Percentiles rank a stretch among this genome's conserved stretches.
Evolutionary conservation across 345 rosid species (phyloP).

Genomic region (Boechera divaricarpa): DNA sequence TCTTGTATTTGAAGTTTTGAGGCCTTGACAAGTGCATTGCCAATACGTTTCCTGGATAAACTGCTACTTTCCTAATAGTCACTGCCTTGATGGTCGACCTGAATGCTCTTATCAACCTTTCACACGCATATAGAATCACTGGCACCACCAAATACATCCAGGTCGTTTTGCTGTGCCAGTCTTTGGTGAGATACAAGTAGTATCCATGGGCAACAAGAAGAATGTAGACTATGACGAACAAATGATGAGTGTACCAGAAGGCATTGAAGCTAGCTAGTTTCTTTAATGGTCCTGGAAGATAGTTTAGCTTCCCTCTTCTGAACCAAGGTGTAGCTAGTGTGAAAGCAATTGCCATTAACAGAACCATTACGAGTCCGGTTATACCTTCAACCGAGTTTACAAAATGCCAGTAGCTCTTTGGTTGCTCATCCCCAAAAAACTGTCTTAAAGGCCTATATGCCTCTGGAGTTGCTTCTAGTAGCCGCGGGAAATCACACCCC

Average conservation of each 20-base stretch:
- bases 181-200: slow-evolving; percentile 60
- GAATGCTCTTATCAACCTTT: slow-evolving; percentile 68
- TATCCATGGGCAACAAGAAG: slow-evolving; percentile 73
- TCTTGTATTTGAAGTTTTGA: slow-evolving; percentile 78
- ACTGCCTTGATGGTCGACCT: slow-evolving; percentile 77
- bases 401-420: slow-evolving; percentile 70
- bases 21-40: slow-evolving; percentile 78
- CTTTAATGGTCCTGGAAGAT: slow-evolving; percentile 63
- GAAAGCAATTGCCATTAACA: slow-evolving; percentile 78
- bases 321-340: slow-evolving; percentile 82
- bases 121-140: slow-evolving; percentile 57
- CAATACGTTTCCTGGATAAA: slow-evolving; percentile 83
- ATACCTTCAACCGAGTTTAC: slow-evolving; percentile 67
- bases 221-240: slow-evolving; percentile 71
- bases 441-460: slow-evolving; percentile 57
- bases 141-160: slow-evolving; percentile 88
- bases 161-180: slow-evolving; percentile 74
- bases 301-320: slow-evolving; percentile 56
- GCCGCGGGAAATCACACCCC: slow-evolving; percentile 72
- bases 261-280: slow-evolving; percentile 85
- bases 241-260: slow-evolving; percentile 88
- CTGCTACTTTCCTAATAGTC: slow-evolving; percentile 63
- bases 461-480: slow-evolving; percentile 59
- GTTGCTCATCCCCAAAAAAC: slow-evolving; percentile 67
- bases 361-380: slow-evolving; percentile 66